Evolutionary conservation across 2,329 filamentous ascomycete genomes (phyloP), one percentile per base, ranked within the genome.

Genomic region (Neonectria neomacrospora): DNA sequence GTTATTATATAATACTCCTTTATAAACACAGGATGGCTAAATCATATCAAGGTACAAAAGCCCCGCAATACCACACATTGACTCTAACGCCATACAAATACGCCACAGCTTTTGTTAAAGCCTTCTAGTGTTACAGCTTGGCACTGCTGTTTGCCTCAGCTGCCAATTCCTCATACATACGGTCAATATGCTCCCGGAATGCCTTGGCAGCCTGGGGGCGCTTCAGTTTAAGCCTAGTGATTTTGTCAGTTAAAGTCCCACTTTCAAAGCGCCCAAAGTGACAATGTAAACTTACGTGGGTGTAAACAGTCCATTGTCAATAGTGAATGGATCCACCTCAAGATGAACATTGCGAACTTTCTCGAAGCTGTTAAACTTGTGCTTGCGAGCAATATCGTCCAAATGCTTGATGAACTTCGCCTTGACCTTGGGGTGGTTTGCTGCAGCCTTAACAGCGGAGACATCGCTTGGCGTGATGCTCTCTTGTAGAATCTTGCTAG

Each of bases 331-430:
- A 63, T 99, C 96, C 14, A 97, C 72, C 72, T 91, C 90, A 70
- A 99, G 80, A 66, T 90, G 80, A 60, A 91, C 85, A 70, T 90
- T 91, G 76, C 86, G 88, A 50, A 98, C 90, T 67, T 88, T 88
- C 84, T 99, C 96, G 72, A 92, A 98, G 70, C 90, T 92, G 76
- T 97, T 96, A 79, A 99, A 94, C 81, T 96, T 97, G 78, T 92
- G 88, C 80, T 90, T 90, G 81, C 87, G 91, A 45, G 88, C 93
- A 62, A 96, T 91, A 58, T 84, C 86, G 63, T 96, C 91, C 34
- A 99, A 82, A 68, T 96, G 88, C 77, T 90, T 91, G 67, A 96
- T 76, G 59, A 97, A 90, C 2, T 92, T 91, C 73, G 87, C 87
- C 69, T 88, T 85, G 22, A 99, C 88, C 74, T 89, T 89, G 54